phyloP scores from a whole-genome alignment of 2,329 filamentous ascomycete species.

The Sporothrix globosa region DNA sequence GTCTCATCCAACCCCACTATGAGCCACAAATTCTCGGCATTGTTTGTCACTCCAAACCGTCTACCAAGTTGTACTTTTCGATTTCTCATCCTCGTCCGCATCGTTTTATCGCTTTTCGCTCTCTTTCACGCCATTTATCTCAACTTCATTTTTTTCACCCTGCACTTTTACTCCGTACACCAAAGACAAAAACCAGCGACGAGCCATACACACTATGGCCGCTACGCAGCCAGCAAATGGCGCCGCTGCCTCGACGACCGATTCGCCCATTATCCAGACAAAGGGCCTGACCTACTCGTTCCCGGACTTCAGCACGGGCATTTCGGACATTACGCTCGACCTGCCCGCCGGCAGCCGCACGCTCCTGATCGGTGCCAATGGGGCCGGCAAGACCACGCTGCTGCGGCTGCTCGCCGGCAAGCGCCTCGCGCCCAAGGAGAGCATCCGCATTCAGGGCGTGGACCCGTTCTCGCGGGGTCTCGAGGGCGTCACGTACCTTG shows the following conservation, averaged over 20 bases:
- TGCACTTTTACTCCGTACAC: not conserved
- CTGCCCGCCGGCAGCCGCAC: slow-evolving; percentile 85
- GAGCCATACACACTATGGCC: slow-evolving; percentile 22
- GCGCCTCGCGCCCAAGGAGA: slow-evolving; percentile 77
- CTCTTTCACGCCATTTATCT: not conserved
- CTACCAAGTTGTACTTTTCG: not conserved
- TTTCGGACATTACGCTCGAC: slow-evolving; percentile 71
- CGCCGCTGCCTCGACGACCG: slow-evolving; percentile 9
- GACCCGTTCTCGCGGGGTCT: slow-evolving; percentile 91
- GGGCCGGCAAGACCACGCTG: slow-evolving; percentile 95
- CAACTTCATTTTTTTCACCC: not conserved
- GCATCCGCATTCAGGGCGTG: slow-evolving; percentile 76
- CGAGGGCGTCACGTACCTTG: slow-evolving; percentile 95
- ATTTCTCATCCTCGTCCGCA: not conserved
- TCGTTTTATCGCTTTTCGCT: not conserved
- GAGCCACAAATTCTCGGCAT: slow-evolving; percentile 20
- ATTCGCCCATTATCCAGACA: slow-evolving; percentile 69
- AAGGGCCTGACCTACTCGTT: slow-evolving; percentile 84
- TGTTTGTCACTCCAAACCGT: not conserved
- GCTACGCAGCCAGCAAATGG: not conserved
- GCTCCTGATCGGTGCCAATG: slow-evolving; percentile 92
- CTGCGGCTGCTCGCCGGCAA: slow-evolving; percentile 93
- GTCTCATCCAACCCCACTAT: slow-evolving; percentile 30
- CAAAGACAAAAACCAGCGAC: not conserved
- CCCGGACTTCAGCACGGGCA: slow-evolving; percentile 78